Conservation (phyloP, 495 filamentous ascomycete genomes). For the Penicillium pulvis region DNA sequence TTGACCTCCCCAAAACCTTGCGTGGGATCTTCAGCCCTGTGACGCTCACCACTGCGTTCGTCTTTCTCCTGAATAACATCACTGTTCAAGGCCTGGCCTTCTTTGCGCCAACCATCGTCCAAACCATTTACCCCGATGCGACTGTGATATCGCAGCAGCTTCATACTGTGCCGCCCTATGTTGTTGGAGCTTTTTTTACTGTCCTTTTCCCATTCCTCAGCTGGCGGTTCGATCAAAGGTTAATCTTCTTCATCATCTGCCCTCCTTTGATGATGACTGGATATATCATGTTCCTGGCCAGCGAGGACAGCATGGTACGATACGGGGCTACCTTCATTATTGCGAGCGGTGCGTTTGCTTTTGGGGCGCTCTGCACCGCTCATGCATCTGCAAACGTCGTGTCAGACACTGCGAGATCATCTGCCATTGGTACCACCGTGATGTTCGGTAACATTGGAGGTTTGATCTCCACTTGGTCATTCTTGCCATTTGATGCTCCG, state of each 20-base stretch:
- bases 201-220: slow-evolving; percentile 61
- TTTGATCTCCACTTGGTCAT: slow-evolving; percentile 70
- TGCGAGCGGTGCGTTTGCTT: slow-evolving; percentile 55
- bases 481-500: slow-evolving; percentile 63
- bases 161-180: slow-evolving; percentile 71
- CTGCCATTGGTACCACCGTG: slow-evolving; percentile 66
- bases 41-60: slow-evolving; percentile 47
- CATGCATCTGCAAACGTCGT: slow-evolving; percentile 70
- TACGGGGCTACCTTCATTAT: slow-evolving; percentile 76
- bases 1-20: slow-evolving; percentile 46
- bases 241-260: slow-evolving; percentile 46
- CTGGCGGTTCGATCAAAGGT: slow-evolving; percentile 57
- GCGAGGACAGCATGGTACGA: slow-evolving; percentile 49
- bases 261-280: slow-evolving; percentile 63
- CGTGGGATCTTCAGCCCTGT: slow-evolving; percentile 53
- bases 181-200: slow-evolving; percentile 68
- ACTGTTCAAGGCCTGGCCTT: slow-evolving; percentile 63
- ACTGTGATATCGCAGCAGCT: slow-evolving; percentile 62
- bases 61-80: slow-evolving; percentile 58
- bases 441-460: slow-evolving; percentile 77
- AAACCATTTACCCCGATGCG: slow-evolving; percentile 59
- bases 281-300: slow-evolving; percentile 73
- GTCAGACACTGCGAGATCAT: slow-evolving; percentile 66
- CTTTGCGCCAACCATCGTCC: slow-evolving; percentile 72
- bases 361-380: slow-evolving; percentile 65